These are phyloP conservation scores for Backusella luteola DNA, from an alignment of 192 early-diverging fungal genomes.

Conservation along the genomic window DNA sequence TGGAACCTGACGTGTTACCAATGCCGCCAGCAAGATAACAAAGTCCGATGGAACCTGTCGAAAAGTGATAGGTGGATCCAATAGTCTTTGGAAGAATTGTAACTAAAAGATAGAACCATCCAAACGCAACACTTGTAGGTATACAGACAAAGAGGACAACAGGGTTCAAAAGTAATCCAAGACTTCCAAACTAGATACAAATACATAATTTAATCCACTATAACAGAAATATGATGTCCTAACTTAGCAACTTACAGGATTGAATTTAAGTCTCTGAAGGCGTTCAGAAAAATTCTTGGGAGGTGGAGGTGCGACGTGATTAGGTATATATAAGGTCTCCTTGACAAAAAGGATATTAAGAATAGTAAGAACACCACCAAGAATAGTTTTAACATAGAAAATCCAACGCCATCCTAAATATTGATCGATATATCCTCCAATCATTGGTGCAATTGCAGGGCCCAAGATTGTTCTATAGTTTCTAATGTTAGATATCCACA, in stretches of 20 bases:
- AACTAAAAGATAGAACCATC: slow-evolving; percentile 47
- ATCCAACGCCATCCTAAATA: slow-evolving; percentile 42
- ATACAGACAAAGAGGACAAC: slow-evolving; percentile 23
- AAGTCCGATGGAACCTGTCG: slow-evolving; percentile 45
- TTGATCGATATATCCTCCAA: slow-evolving; percentile 38
- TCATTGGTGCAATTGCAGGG: slow-evolving; percentile 36
- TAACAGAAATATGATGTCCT: neutral
- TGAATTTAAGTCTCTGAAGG: slow-evolving; percentile 24
- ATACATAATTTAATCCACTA: neutral
- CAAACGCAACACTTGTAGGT: slow-evolving; percentile 45
- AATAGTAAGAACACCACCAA: slow-evolving; percentile 48
- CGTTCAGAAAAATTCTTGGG: neutral
- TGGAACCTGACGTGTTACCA: slow-evolving; percentile 43
- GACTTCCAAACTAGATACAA: slow-evolving; percentile 8
- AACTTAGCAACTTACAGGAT: slow-evolving; percentile 14
- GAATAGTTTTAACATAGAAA: slow-evolving; percentile 59
- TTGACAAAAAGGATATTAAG: slow-evolving; percentile 50
- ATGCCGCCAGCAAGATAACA: slow-evolving; percentile 47
- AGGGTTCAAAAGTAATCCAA: slow-evolving; percentile 16
- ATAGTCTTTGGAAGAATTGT: slow-evolving; percentile 46
- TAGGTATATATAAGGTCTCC: slow-evolving; percentile 50
- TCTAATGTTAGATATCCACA: neutral
- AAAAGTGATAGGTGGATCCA: slow-evolving; percentile 38
- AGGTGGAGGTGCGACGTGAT: neutral
- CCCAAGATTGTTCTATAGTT: slow-evolving; percentile 31